phyloP scores from a whole-genome alignment of 306 rosid species.

The Delonix regia region DNA sequence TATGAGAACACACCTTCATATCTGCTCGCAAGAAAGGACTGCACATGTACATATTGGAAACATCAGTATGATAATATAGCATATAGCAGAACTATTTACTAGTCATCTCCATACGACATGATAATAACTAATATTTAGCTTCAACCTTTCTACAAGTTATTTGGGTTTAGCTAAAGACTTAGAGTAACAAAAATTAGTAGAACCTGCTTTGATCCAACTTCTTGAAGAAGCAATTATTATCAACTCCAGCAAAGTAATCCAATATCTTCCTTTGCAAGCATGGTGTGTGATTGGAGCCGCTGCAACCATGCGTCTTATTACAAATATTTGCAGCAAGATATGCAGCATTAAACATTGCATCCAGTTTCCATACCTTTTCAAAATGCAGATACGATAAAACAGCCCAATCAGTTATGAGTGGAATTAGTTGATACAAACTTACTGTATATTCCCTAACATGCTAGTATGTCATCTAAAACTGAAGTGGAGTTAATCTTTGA shows the following conservation, averaged over 20 bases:
- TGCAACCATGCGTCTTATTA: conserved; percentile 69
- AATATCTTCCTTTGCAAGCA: conserved; percentile 77
- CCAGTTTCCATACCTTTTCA: conserved; percentile 78
- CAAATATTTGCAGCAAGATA: conserved; percentile 60
- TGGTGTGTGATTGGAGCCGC: conserved; percentile 65
- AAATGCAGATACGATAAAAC: conserved; percentile 37
- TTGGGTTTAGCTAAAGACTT: conserved; percentile 14
- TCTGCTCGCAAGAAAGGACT: conserved; percentile 91
- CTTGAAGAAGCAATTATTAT: conserved; percentile 50
- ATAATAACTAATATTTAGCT: conserved; percentile 9
- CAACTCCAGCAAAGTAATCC: conserved; percentile 72
- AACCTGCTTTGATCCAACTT: conserved; percentile 80
- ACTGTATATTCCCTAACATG: background rate
- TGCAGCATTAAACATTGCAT: conserved; percentile 79
- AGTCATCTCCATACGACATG: conserved; percentile 18
- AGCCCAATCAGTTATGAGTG: conserved; percentile 5
- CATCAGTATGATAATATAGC: conserved; percentile 43
- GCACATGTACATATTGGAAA: conserved; percentile 54
- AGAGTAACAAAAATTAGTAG: conserved; percentile 26
- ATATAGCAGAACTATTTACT: conserved; percentile 21
- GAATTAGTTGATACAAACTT: background rate
- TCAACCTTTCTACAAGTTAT: background rate
- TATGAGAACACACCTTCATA: conserved; percentile 67
- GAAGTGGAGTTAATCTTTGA: conserved; percentile 4
- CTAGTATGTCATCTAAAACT: conserved; percentile 11